Evolutionary conservation across 2,329 filamentous ascomycete species (phyloP).

Genomic region (Colletotrichum sp.): DNA sequence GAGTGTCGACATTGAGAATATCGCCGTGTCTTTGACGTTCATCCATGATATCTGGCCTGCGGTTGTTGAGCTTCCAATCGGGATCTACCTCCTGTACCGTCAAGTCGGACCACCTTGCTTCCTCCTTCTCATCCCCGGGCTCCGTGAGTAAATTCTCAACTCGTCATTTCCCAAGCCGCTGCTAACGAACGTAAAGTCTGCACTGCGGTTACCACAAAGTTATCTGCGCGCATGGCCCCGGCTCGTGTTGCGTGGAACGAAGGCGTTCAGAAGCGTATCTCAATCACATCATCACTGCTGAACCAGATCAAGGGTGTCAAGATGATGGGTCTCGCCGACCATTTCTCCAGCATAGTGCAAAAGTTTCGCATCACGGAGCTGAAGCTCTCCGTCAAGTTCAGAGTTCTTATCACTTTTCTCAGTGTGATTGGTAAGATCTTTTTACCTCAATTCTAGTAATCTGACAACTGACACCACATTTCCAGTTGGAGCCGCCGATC

Average conservation of each 20-base stretch:
- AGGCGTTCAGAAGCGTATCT: conserved; percentile 44
- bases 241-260: conserved; percentile 41
- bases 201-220: neutral
- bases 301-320: conserved; percentile 48
- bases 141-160: conserved; percentile 24
- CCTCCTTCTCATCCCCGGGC: conserved; percentile 30
- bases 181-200: conserved; percentile 35
- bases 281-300: conserved; percentile 43
- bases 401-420: conserved; percentile 37
- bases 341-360: conserved; percentile 35
- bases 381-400: conserved; percentile 39
- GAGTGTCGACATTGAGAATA: conserved; percentile 47
- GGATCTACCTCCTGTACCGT: conserved; percentile 37
- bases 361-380: conserved; percentile 40
- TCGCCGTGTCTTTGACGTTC: conserved; percentile 27
- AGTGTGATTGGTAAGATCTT: conserved; percentile 30
- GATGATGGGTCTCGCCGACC: conserved; percentile 45
- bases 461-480: neutral
- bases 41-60: conserved; percentile 44
- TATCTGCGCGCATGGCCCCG: conserved; percentile 33
- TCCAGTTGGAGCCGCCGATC: conserved; percentile 28
- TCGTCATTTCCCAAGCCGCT: neutral
- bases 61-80: conserved; percentile 40
- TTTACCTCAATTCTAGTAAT: no score
- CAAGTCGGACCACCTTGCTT: conserved; percentile 36